Conservation (phyloP, 768 basidiomycete genomes). For the Tylopilus plumbeoviolaceoides region DNA sequence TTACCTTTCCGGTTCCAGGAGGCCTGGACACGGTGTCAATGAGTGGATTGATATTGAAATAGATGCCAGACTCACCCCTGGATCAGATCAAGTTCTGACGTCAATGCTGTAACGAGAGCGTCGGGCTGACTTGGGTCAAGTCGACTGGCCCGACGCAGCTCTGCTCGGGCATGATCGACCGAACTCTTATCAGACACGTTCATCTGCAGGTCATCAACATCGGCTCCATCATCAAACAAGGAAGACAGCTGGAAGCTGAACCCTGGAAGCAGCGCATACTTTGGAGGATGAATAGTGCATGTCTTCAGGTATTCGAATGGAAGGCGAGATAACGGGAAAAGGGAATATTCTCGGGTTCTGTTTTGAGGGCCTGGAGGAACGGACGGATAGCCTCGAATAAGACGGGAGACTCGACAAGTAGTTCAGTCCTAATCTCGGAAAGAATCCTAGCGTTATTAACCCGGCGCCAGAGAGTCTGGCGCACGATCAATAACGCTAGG, state of each 20-base stretch:
- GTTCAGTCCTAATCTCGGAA: slow-evolving; percentile 32
- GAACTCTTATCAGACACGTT: slow-evolving; percentile 40
- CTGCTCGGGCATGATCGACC: slow-evolving; percentile 41
- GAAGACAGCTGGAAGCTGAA: slow-evolving; percentile 56
- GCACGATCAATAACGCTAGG: too few species aligned
- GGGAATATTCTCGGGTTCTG: slow-evolving; percentile 54
- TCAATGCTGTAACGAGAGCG: slow-evolving; percentile 59
- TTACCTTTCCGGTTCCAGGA: slow-evolving; percentile 75
- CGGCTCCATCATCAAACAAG: slow-evolving; percentile 44
- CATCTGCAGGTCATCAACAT: slow-evolving; percentile 38
- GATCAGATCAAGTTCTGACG: slow-evolving; percentile 59
- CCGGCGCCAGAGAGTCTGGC: too few species aligned
- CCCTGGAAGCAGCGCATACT: slow-evolving; percentile 48
- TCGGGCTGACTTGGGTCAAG: slow-evolving; percentile 72
- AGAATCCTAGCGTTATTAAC: too few species aligned
- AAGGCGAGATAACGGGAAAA: slow-evolving; percentile 52
- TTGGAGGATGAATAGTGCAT: slow-evolving; percentile 45
- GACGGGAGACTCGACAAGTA: slow-evolving; percentile 59
- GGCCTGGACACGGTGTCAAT: slow-evolving; percentile 40
- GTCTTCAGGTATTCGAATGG: slow-evolving; percentile 32
- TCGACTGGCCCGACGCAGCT: slow-evolving; percentile 44
- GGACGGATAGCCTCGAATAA: slow-evolving; percentile 68
- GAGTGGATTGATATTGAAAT: neutral
- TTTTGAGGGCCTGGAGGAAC: slow-evolving; percentile 58
- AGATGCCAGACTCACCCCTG: slow-evolving; percentile 51